A percentile compares a stretch with the other conserved stretches of the same genome.
Evolutionary conservation across 306 rosid genomes (phyloP).

Genomic region (Adenanthera pavonina): DNA sequence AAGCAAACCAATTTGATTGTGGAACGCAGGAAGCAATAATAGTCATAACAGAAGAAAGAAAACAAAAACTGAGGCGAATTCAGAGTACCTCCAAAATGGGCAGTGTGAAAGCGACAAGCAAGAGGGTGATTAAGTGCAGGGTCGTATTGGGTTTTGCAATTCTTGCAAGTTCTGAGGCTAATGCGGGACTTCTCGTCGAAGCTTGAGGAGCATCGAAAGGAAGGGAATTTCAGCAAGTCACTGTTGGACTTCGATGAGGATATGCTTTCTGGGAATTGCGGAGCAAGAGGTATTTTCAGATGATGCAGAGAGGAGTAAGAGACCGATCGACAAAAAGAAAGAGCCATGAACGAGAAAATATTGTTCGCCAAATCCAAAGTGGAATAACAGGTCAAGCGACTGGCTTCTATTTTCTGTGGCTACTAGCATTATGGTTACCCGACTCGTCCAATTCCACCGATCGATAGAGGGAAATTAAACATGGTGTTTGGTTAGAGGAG

Average conservation of each 20-base stretch:
- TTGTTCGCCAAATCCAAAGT: neutral
- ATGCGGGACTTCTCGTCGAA: conserved; percentile 40
- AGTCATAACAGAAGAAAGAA: neutral
- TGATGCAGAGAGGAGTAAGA: conserved; percentile 26
- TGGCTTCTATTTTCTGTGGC: neutral
- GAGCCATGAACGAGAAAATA: conserved; percentile 34
- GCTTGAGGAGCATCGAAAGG: conserved; percentile 55
- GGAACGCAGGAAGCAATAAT: neutral
- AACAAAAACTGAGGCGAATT: neutral
- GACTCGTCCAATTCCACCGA: no score
- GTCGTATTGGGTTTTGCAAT: conserved; percentile 83
- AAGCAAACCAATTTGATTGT: neutral
- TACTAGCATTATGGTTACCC: no score
- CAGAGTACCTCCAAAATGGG: conserved; percentile 85
- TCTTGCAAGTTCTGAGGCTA: conserved; percentile 77
- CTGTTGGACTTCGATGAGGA: conserved; percentile 32
- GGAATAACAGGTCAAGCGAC: neutral
- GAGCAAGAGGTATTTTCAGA: conserved; percentile 10
- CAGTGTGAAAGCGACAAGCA: conserved; percentile 87
- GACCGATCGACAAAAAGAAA: conserved; percentile 37
- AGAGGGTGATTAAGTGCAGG: conserved; percentile 73
- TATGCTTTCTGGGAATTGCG: conserved; percentile 27
- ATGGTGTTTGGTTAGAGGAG: no score
- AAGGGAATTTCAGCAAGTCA: conserved; percentile 32
- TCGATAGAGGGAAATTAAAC: no score